phyloP scores from a whole-genome alignment of 176 grass and related monocot genomes.

The Canna indica region DNA sequence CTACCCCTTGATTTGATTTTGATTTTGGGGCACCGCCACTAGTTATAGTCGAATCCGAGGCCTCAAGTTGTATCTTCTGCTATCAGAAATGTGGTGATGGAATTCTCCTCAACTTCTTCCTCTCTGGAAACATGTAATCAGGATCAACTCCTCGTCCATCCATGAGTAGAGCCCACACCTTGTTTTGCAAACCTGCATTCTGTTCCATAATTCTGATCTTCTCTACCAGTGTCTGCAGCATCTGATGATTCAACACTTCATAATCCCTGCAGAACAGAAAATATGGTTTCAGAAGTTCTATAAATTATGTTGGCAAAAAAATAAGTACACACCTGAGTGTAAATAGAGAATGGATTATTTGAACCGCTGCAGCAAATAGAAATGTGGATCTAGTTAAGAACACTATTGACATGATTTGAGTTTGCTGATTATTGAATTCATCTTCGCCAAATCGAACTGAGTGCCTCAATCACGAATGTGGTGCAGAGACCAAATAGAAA shows the following conservation, averaged over 20 bases:
- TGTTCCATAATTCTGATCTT: constrained; percentile 43
- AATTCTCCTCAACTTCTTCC: constrained; percentile 37
- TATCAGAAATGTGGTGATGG: not conserved
- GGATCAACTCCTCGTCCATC: constrained; percentile 48
- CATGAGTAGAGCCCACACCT: constrained; percentile 36
- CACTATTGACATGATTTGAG: constrained; percentile 66
- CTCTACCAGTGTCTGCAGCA: constrained; percentile 56
- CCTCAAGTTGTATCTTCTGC: constrained; percentile 43
- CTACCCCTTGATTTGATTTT: too few relatives aligned
- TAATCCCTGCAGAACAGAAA: constrained; percentile 48
- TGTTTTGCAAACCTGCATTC: constrained; percentile 21
- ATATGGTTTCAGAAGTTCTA: too few relatives aligned
- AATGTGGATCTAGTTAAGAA: constrained; percentile 53
- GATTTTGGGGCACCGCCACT: too few relatives aligned
- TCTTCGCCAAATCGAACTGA: constrained; percentile 41
- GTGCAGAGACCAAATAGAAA: constrained; percentile 75
- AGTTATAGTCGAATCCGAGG: constrained; percentile 8
- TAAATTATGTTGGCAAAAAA: too few relatives aligned
- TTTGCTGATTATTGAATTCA: constrained; percentile 49
- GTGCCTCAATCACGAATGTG: constrained; percentile 55
- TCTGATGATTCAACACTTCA: constrained; percentile 55
- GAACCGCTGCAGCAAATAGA: constrained; percentile 29
- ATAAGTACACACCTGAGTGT: constrained; percentile 65
- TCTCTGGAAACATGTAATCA: constrained; percentile 28
- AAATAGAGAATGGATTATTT: constrained; percentile 57